Base-by-base conservation (phyloP, 306 rosid genomes). In the barrel medic (Medicago truncatula) region DNA sequence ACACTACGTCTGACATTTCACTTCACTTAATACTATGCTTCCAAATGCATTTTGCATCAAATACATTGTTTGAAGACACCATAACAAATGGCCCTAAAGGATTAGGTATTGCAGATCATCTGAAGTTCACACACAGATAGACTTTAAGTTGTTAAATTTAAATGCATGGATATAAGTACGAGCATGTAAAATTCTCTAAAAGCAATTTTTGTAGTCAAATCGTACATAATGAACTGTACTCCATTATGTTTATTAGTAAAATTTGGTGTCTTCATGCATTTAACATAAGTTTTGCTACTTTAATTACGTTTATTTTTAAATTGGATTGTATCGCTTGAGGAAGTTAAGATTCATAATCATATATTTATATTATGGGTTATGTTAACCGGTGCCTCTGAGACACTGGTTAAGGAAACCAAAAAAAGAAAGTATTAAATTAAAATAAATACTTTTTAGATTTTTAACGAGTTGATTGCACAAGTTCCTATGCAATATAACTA, bases 11-110 rank as follows among this genome's bases (percentile, higher is more conserved):
- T 53, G 59, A 54, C 8, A 18, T 54, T 18, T 3, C 60, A 54
- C 10, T 4, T 53, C 59, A 53, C 25, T 17, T 17, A 53, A 52
- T 52, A n/a, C 5, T 54, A 18, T 4, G 9, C 11, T 54, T 54
- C 25, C 60, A 56, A 56, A 56, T 56, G 31, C 61, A 56, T 20
- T 56, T 56, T 56, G 31, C 61, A 18, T 56, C 20, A 18, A 56
- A 56, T 20, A 56, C 61, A 34, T 34, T 34, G 5, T 34, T 34
- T 34, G 38, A 34, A 34, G 38, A 34, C 38, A 56, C 14, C 31
- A 9, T 56, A 20, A 56, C 31, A 56, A 20, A 56, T 10, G 1
- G 7, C 61, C 14, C 14, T 17, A 54, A 54, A 54, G 14, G 60
- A 17, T 54, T 54, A 54, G 28, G 25, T 54, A 14, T 54, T 54